Evolutionary conservation across 495 filamentous ascomycete species (phyloP).

Genomic region (Beverwykella pulmonaria): DNA sequence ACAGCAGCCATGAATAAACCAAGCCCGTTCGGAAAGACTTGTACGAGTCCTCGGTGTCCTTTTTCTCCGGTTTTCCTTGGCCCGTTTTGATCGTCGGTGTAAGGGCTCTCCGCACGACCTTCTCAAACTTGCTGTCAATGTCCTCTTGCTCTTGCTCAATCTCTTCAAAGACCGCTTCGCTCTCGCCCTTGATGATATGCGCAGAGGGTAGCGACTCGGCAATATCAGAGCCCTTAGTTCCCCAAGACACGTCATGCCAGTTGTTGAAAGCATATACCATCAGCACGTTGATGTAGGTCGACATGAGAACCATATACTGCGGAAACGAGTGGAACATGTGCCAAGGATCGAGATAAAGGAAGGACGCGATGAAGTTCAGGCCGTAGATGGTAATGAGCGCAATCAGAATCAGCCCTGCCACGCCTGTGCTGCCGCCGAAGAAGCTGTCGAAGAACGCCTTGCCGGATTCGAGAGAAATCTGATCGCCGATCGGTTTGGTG

Average conservation of each 20-base stretch:
- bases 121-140: conserved; percentile 96
- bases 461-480: conserved; percentile 43
- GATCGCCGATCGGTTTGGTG: no score
- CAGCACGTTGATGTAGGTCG: conserved; percentile 98
- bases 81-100: conserved; percentile 67
- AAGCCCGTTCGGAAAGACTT: conserved; percentile 88
- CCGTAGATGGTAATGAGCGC: conserved; percentile 93
- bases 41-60: conserved; percentile 94
- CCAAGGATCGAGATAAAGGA: conserved; percentile 98
- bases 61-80: conserved; percentile 56
- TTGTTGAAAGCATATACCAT: conserved; percentile 99
- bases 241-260: conserved; percentile 99
- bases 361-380: conserved; percentile 96
- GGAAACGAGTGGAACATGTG: conserved; percentile 99
- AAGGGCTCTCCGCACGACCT: conserved; percentile 92
- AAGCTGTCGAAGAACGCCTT: conserved; percentile 68
- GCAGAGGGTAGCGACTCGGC: conserved; percentile 91
- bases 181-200: conserved; percentile 78
- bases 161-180: conserved; percentile 90
- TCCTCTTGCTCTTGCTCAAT: conserved; percentile 95
- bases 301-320: conserved; percentile 87
- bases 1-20: no score
- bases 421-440: conserved; percentile 64
- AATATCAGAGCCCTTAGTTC: conserved; percentile 98
- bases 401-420: conserved; percentile 85